These are phyloP conservation scores for Colletotrichum siamense DNA, from an alignment of 2,329 filamentous ascomycete genomes.

Conservation along the genomic window DNA sequence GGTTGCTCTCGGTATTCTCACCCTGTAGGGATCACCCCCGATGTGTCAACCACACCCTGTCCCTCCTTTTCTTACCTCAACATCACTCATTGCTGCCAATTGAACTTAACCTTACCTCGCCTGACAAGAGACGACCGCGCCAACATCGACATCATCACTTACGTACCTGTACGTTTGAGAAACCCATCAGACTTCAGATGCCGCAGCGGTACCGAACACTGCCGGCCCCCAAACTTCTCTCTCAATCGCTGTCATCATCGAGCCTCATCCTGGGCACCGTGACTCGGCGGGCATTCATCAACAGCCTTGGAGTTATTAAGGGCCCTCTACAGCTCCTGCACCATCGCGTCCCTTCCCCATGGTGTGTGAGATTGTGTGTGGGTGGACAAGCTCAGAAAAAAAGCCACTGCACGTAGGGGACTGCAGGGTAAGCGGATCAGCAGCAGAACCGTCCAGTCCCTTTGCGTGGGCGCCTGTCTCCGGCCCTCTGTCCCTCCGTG, in stretches of 20 bases:
- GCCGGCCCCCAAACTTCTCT: not conserved
- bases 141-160: slow-evolving; percentile 4
- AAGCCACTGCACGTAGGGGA: not conserved
- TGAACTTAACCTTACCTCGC: not conserved
- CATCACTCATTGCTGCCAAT: not conserved
- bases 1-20: not conserved
- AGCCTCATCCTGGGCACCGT: not conserved
- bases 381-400: not conserved
- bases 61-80: not conserved
- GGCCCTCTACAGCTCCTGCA: not conserved
- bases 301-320: not conserved
- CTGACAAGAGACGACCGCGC: not conserved
- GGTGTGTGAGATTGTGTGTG: not conserved
- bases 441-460: not conserved
- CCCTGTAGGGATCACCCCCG: not conserved
- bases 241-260: not conserved
- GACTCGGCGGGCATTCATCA: not conserved
- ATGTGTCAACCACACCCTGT: not conserved
- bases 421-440: not conserved
- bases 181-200: not conserved
- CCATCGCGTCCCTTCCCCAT: not conserved
- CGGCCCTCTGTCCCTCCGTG: not conserved
- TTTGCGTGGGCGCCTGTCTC: not conserved
- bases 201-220: slow-evolving; percentile 1
- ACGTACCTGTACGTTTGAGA: slow-evolving; percentile 8